A percentile compares a stretch with the other conserved stretches of the same genome.
Conservation (phyloP, 2,329 filamentous ascomycete genomes). For the Venturia carpophila region DNA sequence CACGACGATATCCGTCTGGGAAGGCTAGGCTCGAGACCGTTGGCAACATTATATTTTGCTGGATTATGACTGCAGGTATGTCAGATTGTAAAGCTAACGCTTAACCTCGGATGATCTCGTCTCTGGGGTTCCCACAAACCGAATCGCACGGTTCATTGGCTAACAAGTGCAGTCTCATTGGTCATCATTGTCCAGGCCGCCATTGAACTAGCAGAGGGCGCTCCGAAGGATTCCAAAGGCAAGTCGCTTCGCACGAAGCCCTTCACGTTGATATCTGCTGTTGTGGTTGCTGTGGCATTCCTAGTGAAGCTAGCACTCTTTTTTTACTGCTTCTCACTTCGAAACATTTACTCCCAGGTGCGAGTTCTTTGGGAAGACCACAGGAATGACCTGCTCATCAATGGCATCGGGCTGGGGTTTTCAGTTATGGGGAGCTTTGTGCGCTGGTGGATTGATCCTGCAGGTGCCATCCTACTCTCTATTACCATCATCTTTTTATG, state of each 20-base stretch:
- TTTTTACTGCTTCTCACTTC: constrained; percentile 83
- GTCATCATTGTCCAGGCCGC: constrained; percentile 86
- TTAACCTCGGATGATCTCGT: not conserved
- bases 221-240: constrained; percentile 32
- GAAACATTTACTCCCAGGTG: constrained; percentile 86
- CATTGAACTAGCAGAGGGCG: constrained; percentile 55
- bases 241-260: constrained; percentile 41
- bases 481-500: constrained; percentile 71
- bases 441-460: constrained; percentile 86
- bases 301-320: constrained; percentile 75
- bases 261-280: constrained; percentile 75
- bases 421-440: constrained; percentile 16
- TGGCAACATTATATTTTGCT: constrained; percentile 93
- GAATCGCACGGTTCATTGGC: constrained; percentile 71
- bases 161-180: constrained; percentile 88
- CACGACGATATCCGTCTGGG: constrained; percentile 78
- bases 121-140: not conserved
- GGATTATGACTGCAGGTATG: constrained; percentile 69
- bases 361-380: constrained; percentile 95
- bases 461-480: constrained; percentile 80
- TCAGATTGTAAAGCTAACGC: not conserved
- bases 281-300: constrained; percentile 80
- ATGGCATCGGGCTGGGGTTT: constrained; percentile 60
- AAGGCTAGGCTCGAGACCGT: constrained; percentile 92
- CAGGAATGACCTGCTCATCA: constrained; percentile 94